phyloP scores from a whole-genome alignment of 805 yeast genomes.

The Kuraishia ogatae region DNA sequence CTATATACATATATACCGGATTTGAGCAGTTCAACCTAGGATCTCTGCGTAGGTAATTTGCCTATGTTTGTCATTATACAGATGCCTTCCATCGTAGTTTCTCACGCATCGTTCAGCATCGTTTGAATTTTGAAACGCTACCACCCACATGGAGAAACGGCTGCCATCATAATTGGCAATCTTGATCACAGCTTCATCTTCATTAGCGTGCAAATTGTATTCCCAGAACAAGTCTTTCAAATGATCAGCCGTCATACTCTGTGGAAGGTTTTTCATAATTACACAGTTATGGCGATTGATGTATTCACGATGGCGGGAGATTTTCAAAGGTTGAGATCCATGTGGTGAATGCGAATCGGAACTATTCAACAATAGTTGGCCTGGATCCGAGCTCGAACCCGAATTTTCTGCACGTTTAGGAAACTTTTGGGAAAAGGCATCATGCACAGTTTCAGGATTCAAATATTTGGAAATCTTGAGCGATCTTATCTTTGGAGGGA shows the following conservation, averaged over 20 bases:
- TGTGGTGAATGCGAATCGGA: background rate
- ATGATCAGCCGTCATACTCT: constrained; percentile 27
- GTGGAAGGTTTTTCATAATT: constrained; percentile 38
- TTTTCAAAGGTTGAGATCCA: background rate
- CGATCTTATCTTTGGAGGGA: constrained; percentile 13
- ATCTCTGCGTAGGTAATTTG: constrained; percentile 26
- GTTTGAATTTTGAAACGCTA: constrained; percentile 32
- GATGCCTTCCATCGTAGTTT: constrained; percentile 38
- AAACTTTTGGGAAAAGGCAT: background rate
- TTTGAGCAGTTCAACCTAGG: constrained; percentile 8
- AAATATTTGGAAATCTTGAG: constrained; percentile 6
- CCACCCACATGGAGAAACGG: constrained; percentile 20
- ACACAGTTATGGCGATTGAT: constrained; percentile 24
- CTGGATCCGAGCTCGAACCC: too few species aligned
- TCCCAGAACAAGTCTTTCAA: constrained; percentile 36
- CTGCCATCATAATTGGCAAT: constrained; percentile 6
- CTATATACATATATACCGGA: background rate
- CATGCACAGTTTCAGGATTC: background rate
- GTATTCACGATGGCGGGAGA: background rate
- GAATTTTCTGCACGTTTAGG: background rate
- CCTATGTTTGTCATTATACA: constrained; percentile 17
- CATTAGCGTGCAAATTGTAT: constrained; percentile 29
- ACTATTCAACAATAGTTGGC: too few species aligned
- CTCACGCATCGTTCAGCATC: constrained; percentile 45
- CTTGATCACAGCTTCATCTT: constrained; percentile 10